Base-by-base conservation (phyloP, 257 asterid species). In the Nicotiana knightiana region DNA sequence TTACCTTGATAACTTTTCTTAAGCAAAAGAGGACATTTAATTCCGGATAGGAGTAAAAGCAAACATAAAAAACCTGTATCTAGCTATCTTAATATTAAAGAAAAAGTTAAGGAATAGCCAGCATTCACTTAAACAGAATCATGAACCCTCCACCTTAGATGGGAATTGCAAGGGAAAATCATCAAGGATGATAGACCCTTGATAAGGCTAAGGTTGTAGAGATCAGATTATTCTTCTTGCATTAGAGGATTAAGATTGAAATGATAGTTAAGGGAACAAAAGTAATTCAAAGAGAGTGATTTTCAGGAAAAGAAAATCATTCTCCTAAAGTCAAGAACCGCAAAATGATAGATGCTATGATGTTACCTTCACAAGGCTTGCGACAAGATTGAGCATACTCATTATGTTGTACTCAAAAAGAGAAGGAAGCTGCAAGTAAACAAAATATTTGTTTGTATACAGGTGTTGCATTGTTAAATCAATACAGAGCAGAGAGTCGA, bases 341-440 rank as follows among this genome's bases (percentile, higher is more conserved):
- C 18, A 61, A 82, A 75, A 0, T 32, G 73, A 71, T 32, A 12
- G 62, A 35, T 83, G 48, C 67, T 67, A 30, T 54, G 33, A 73
- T 55, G 51, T 73, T 92, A 94, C 98, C 98, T 91, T 90, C 68
- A 89, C 90, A 62, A 92, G 85, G 85, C 96, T 89, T 48, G 92
- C 94, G 64, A 90, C 96, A 86, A 94, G 91, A 88, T 92, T 92
- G 83, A 94, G 92, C 98, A 94, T 94, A 71, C 98, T 91, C 95
- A 91, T 86, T 87, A 83, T 90, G 85, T 94, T 94, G 82, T 88
- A 91, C 61, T 92, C 97, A 92, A 94, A 94, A 81, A 92, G 59
- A 79, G 87, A 88, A 82, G 95, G 97, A 89, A 94, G 92, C 98
- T 94, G 93, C 90, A 82, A 82, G 76, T 28, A 70, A 80, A 73